A percentile compares a stretch with the other conserved stretches of the same genome.
Conservation (phyloP, 2,329 filamentous ascomycete species). For the Colletotrichum costaricense region DNA sequence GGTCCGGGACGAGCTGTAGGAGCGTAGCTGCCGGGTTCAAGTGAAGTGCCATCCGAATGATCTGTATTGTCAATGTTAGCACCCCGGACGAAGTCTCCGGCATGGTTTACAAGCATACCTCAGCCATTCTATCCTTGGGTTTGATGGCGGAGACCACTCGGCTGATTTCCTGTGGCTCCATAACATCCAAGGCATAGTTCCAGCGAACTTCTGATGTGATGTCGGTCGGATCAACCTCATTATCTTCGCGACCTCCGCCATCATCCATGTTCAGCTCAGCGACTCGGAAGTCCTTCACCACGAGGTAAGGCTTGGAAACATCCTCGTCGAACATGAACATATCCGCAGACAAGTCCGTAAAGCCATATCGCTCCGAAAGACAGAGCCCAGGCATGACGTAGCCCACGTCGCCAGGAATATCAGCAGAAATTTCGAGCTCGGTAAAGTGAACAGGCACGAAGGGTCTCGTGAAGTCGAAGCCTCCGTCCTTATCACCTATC, state of each 20-base stretch:
- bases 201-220: neutral
- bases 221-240: neutral
- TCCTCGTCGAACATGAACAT: neutral
- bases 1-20: neutral
- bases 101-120: neutral
- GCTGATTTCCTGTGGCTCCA: neutral
- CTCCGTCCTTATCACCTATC: neutral
- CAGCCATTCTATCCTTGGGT: neutral
- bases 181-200: neutral
- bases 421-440: neutral
- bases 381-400: neutral
- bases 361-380: neutral
- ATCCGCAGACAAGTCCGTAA: neutral
- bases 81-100: no score
- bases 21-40: neutral
- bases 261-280: neutral
- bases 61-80: neutral
- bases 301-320: neutral
- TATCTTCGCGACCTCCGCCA: neutral
- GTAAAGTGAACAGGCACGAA: neutral
- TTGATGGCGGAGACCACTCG: neutral
- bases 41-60: neutral
- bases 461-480: neutral
- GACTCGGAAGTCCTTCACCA: neutral
- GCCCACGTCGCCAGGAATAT: neutral